Base-by-base conservation (phyloP, 2,329 filamentous ascomycete genomes). In the Trichoderma breve region DNA sequence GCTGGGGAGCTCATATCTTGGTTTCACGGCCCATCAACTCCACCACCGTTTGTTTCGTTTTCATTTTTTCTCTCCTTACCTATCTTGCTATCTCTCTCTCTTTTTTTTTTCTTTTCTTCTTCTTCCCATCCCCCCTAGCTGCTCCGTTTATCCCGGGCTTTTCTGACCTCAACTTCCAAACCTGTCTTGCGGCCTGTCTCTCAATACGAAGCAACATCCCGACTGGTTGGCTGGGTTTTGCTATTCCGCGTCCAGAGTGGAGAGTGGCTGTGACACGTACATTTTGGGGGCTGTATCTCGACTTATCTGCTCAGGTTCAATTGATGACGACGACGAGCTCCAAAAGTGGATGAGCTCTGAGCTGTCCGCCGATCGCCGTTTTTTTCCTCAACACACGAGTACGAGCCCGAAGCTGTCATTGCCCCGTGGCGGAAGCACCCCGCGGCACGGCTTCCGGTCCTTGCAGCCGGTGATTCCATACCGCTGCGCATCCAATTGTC, bases 261-360 rank as follows among this genome's bases (percentile, higher is more conserved):
- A 66, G 55, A 61, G 51, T 70, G 66, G 66, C 66, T 60, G 62
- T 65, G 62, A 65, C n/a, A 28, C 39, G 39, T n/a, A 32, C 39
- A 43, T 43, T 18, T 18, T 53, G 24, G 53, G 65, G 66, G 34
- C 66, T 60, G 28, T 51, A 43, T 28, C 66, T 60, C 30, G 39
- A 32, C 61, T 57, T 64, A 65, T 64, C 61, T 65, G 60, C 39
- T 21, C 69, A 32, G n/a, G 7, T 58, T n/a, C n/a, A 34, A 24
- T n/a, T 26, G 51, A 58, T 62, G 66, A 70, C 57, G 66, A 70
- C 66, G 66, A 70, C 57, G 30, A 60, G 57, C 36, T 34, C 39
- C 6, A 70, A 62, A 70, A 70, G 66, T 70, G 66, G 66, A 36
- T 70, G 66, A 70, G 57, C 57, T 28, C 28, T 70, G 57, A 70